phyloP scores from a whole-genome alignment of 768 basidiomycete species.

The Termitomyces sp. region DNA sequence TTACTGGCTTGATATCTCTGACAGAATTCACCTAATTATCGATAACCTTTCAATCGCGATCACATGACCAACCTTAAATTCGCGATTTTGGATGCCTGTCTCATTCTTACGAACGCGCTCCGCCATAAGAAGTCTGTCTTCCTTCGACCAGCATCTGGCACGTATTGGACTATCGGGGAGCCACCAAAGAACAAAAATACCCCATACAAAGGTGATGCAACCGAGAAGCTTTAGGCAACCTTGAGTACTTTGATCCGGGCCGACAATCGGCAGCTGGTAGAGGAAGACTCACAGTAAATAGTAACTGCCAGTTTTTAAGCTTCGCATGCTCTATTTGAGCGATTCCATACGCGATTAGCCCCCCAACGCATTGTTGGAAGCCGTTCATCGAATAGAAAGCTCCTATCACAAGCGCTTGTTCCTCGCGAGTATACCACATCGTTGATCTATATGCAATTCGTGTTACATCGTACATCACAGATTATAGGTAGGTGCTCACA shows the following conservation, averaged over 20 bases:
- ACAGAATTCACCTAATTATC: not conserved
- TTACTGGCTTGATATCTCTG: conserved; percentile 30
- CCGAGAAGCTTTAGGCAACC: conserved; percentile 32
- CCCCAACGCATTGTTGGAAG: conserved; percentile 45
- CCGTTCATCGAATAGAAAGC: conserved; percentile 45
- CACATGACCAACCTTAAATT: conserved; percentile 35
- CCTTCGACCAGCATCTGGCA: conserved; percentile 42
- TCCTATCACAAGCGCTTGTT: conserved; percentile 44
- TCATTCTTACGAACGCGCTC: conserved; percentile 51
- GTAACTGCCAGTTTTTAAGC: conserved; percentile 48
- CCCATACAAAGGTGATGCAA: conserved; percentile 44
- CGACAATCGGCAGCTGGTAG: not conserved
- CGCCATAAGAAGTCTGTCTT: conserved; percentile 44
- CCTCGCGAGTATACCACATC: conserved; percentile 50
- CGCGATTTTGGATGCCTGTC: conserved; percentile 47
- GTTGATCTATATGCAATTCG: conserved; percentile 29
- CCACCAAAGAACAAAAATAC: conserved; percentile 44
- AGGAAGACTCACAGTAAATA: conserved; percentile 31
- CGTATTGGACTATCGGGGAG: conserved; percentile 47
- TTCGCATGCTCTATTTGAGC: conserved; percentile 36
- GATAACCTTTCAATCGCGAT: not conserved
- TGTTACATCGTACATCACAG: not conserved
- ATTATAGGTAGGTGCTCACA: conserved; percentile 21
- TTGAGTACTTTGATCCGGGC: not conserved
- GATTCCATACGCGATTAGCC: conserved; percentile 47